phyloP scores from a whole-genome alignment of 352 stramenopile species.

The Pythium volutum region DNA sequence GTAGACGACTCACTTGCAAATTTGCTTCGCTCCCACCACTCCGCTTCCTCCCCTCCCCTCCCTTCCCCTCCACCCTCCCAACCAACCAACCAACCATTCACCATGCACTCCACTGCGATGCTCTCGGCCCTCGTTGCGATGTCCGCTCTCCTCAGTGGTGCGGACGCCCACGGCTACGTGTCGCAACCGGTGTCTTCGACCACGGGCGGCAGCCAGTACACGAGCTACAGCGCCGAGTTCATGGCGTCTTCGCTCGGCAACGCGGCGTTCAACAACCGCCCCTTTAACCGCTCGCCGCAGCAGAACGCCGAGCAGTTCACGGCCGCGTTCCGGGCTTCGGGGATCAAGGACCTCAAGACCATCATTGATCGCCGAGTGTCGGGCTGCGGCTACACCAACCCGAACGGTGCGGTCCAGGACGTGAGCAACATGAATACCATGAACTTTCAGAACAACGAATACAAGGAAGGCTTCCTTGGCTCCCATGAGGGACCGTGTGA shows the following conservation, averaged over 20 bases:
- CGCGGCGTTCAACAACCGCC: conserved; percentile 31
- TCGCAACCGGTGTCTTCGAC: conserved; percentile 23
- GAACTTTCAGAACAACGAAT: conserved; percentile 41
- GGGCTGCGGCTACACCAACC: conserved; percentile 20
- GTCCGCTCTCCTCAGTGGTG: background rate
- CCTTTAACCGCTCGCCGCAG: conserved; percentile 26
- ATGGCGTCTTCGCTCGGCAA: conserved; percentile 15
- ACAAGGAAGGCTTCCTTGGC: conserved; percentile 45
- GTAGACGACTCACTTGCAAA: too few relatives aligned
- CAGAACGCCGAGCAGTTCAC: conserved; percentile 14
- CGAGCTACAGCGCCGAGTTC: conserved; percentile 31
- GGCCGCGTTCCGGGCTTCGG: conserved; percentile 1
- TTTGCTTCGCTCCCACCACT: too few relatives aligned
- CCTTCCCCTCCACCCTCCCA: too few relatives aligned
- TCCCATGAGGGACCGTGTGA: conserved; percentile 30
- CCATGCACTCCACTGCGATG: too few relatives aligned
- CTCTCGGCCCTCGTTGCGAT: background rate
- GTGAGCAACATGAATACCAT: conserved; percentile 28
- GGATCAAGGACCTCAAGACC: conserved; percentile 9
- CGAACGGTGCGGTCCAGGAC: conserved; percentile 17
- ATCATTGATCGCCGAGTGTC: conserved; percentile 1
- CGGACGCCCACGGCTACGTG: conserved; percentile 30
- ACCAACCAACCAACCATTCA: too few relatives aligned
- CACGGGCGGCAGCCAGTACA: conserved; percentile 25
- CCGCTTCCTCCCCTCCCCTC: too few relatives aligned